phyloP scores from a whole-genome alignment of 371 early-diverging fungal species.

The Mortierella sp. region DNA sequence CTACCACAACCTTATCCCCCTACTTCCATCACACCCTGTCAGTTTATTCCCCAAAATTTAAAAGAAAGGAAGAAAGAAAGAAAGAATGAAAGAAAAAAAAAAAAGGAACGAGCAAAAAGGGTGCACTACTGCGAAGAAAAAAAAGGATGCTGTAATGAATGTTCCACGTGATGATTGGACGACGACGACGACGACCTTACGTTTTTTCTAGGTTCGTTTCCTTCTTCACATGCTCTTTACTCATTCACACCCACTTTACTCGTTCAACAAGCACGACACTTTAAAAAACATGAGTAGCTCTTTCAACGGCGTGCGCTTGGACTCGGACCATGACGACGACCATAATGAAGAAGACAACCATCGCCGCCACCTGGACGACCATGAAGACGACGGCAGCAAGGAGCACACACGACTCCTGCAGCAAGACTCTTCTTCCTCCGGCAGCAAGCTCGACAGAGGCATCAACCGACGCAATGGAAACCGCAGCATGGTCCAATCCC shows the following conservation, averaged over 20 bases:
- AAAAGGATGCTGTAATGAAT: too few relatives aligned
- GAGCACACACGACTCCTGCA: conserved; percentile 29
- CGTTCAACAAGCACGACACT: not conserved
- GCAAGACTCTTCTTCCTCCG: not conserved
- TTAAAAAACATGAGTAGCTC: conserved; percentile 13
- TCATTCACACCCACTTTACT: not conserved
- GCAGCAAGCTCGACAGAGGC: not conserved
- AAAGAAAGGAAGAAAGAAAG: conserved; percentile 7
- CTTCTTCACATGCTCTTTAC: not conserved
- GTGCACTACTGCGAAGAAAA: too few relatives aligned
- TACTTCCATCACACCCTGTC: not conserved
- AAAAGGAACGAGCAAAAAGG: too few relatives aligned
- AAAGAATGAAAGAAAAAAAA: not conserved
- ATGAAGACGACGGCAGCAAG: conserved; percentile 38
- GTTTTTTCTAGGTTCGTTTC: too few relatives aligned
- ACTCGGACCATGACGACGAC: not conserved
- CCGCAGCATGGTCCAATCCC: conserved; percentile 35
- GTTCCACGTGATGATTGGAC: too few relatives aligned
- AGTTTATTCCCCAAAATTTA: not conserved
- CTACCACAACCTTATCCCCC: not conserved
- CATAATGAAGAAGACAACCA: not conserved
- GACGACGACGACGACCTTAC: too few relatives aligned
- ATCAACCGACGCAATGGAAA: conserved; percentile 22
- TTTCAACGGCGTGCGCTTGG: conserved; percentile 13
- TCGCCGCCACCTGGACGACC: conserved; percentile 18